Evolutionary conservation across 768 basidiomycete genomes (phyloP).

Genomic region (Inosperma sp.): DNA sequence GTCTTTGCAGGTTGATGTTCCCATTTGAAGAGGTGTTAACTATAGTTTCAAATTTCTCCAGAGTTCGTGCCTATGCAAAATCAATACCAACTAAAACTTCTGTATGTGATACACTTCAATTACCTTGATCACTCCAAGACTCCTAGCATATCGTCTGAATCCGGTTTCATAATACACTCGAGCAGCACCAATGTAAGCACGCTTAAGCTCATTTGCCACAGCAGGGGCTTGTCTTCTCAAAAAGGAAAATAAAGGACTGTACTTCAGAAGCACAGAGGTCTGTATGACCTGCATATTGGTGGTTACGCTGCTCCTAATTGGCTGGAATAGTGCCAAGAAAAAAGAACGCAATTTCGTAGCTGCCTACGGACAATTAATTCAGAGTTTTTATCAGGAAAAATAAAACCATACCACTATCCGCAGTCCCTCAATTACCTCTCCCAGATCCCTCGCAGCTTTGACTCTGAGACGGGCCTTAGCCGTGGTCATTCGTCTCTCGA

Average conservation of each 20-base stretch:
- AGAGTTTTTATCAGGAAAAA: background rate
- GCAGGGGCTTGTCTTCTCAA: slow-evolving; percentile 75
- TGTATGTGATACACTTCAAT: slow-evolving; percentile 9
- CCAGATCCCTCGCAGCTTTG: slow-evolving; percentile 79
- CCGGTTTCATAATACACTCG: slow-evolving; percentile 95
- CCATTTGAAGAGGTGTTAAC: slow-evolving; percentile 41
- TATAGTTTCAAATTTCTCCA: slow-evolving; percentile 69
- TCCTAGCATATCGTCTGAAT: slow-evolving; percentile 83
- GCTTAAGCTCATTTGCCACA: slow-evolving; percentile 83
- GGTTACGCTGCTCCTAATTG: slow-evolving; percentile 77
- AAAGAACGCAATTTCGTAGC: slow-evolving; percentile 85
- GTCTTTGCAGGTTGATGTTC: slow-evolving; percentile 48
- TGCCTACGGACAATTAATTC: slow-evolving; percentile 45
- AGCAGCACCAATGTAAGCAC: slow-evolving; percentile 77
- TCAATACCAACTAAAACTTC: background rate
- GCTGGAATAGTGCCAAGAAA: slow-evolving; percentile 78
- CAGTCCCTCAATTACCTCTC: slow-evolving; percentile 80
- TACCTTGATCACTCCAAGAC: slow-evolving; percentile 76
- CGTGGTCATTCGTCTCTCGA: slow-evolving; percentile 69
- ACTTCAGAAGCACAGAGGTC: slow-evolving; percentile 80
- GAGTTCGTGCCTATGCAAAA: slow-evolving; percentile 50
- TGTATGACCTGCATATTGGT: slow-evolving; percentile 94
- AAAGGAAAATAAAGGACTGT: slow-evolving; percentile 76
- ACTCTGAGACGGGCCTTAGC: slow-evolving; percentile 74
- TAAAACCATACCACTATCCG: slow-evolving; percentile 71